These are phyloP conservation scores for Atractiella rhizophila DNA, from an alignment of 768 basidiomycete species.

Conservation along the genomic window DNA sequence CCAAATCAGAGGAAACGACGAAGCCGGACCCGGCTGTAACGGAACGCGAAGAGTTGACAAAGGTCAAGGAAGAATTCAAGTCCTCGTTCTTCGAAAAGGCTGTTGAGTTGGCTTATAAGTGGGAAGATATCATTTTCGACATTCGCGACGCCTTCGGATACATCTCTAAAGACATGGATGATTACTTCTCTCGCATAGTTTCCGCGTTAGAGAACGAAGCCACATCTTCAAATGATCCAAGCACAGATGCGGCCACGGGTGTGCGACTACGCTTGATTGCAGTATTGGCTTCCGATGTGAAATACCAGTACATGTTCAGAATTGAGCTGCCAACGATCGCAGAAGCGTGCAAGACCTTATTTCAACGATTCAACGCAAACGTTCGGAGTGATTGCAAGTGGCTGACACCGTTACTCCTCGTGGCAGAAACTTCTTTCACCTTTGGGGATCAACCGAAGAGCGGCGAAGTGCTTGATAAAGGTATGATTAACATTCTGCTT, in stretches of 20 bases:
- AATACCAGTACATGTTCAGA: constrained; percentile 20
- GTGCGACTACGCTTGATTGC: constrained; percentile 68
- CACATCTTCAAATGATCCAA: too few relatives aligned
- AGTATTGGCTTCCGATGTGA: constrained; percentile 49
- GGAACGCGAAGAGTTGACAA: constrained; percentile 34
- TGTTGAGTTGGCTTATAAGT: constrained; percentile 56
- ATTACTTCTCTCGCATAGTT: too few relatives aligned
- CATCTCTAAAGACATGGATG: too few relatives aligned
- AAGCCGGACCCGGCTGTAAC: too few relatives aligned
- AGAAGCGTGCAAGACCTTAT: constrained; percentile 12
- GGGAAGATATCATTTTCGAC: constrained; percentile 69
- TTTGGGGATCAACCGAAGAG: constrained; percentile 44
- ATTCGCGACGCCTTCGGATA: constrained; percentile 57
- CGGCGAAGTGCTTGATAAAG: constrained; percentile 43
- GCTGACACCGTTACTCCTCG: constrained; percentile 62
- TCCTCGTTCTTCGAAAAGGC: constrained; percentile 41
- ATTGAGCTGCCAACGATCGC: too few relatives aligned
- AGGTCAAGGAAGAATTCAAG: constrained; percentile 39
- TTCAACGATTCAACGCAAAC: constrained; percentile 5
- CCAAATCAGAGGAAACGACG: neutral
- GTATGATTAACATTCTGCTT: too few relatives aligned
- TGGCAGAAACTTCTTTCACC: constrained; percentile 58
- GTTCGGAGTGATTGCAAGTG: too few relatives aligned
- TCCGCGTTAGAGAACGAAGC: too few relatives aligned
- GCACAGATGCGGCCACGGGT: constrained; percentile 42